A percentile compares a stretch with the other conserved stretches of the same genome.
Evolutionary conservation across 108 stramenopile genomes (phyloP).

Genomic region (Cyclostephanos tholiformis): DNA sequence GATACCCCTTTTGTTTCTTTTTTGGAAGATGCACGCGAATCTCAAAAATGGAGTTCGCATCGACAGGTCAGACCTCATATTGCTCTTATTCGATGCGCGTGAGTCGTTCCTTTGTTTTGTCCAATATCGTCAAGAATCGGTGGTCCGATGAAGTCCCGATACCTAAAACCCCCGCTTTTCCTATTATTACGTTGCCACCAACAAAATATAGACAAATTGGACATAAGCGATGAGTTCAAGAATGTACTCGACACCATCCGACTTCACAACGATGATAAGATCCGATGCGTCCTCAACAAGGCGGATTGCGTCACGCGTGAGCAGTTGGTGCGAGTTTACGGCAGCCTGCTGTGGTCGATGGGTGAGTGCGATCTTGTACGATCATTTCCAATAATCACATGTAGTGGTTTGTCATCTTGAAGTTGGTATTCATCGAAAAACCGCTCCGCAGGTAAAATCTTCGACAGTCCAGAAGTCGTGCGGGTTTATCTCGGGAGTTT

Average conservation of each 20-base stretch:
- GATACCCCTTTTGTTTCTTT: too few species aligned
- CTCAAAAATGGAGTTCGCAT: too few species aligned
- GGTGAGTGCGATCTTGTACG: constrained; percentile 61
- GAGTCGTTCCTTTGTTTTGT: constrained; percentile 5
- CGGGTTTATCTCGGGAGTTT: constrained; percentile 80
- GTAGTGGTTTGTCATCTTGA: neutral
- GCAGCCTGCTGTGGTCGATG: constrained; percentile 87
- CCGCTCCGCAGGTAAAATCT: constrained; percentile 58
- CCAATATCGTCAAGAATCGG: neutral
- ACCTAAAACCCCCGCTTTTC: neutral
- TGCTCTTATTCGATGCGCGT: constrained; percentile 79
- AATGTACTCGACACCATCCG: constrained; percentile 68
- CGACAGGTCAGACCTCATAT: constrained; percentile 63
- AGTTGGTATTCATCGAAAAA: neutral
- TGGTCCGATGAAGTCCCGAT: neutral
- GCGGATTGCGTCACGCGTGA: constrained; percentile 81
- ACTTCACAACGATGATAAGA: constrained; percentile 70
- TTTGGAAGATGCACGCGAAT: too few species aligned
- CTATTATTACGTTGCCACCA: neutral
- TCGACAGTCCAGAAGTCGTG: constrained; percentile 70
- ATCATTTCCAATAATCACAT: neutral
- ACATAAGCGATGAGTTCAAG: constrained; percentile 79
- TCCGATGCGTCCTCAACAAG: constrained; percentile 85
- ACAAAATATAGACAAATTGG: neutral
- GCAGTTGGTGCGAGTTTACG: constrained; percentile 88